Base-by-base conservation (phyloP, 192 early-diverging fungal species). In the Coemansia sp. region DNA sequence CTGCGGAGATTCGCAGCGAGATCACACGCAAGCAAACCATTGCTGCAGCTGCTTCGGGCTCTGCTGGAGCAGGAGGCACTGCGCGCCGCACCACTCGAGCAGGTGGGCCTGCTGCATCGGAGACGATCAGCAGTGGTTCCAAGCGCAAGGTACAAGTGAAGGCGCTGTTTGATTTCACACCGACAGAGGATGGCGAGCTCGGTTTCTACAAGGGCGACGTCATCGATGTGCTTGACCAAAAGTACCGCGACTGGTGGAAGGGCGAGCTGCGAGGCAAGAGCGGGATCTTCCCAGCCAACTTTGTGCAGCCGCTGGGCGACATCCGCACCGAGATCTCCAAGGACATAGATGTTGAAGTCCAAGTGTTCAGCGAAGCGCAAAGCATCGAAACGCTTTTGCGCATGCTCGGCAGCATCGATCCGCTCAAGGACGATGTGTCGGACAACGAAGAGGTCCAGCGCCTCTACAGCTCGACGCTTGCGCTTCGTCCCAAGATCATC, bases 211-310 rank as follows among this genome's bases (percentile, higher is more conserved):
- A 89, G 46, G 94, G 92, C 58, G 95, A 98, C 59, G 85, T 98
- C 40, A 87, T 98, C 59, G 84, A 87, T 12, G 97, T 99, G 23
- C 70, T 93, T 67, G 96, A 98, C 67, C 91, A 89, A 61, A 92
- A 95, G 9, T 99, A 94, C 83, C 89, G 93, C 62, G 97, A 99
- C 74, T 99, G 97, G 97, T 99, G 96, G 96, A 92, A 94, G 68
- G 97, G 96, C 25, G 88, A 92, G 72, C 75, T 91, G n/a, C 83
- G 84, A 13, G 92, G 92, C n/a, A 86, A 87, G 49, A 86, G 87
- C 55, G 97, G 97, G 13, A 96, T 99, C 43, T 98, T 99, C 65
- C 97, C 97, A 10, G 92, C 94, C 13, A 98, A 98, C 73, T 99
- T 97, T 82, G 95, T 98, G 21, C 87, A 93, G 61, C 85, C 87